Conservation (phyloP, 768 basidiomycete species). For the Boletus rufocinnamomeus region DNA sequence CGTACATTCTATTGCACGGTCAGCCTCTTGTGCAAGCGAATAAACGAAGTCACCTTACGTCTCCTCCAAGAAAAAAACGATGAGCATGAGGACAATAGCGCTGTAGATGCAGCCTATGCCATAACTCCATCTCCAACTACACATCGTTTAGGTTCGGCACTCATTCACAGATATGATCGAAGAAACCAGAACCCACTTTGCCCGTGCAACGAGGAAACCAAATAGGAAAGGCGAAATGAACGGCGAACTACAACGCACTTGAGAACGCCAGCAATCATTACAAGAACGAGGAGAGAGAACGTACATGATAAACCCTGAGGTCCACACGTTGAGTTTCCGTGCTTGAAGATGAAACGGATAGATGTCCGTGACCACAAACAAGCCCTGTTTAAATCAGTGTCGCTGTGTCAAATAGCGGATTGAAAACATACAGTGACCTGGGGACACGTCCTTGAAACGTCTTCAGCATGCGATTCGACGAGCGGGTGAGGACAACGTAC, state of each 20-base stretch:
- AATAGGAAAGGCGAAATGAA: conserved; percentile 35
- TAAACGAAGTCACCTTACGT: conserved; percentile 38
- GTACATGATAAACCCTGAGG: conserved; percentile 53
- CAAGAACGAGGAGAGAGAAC: conserved; percentile 40
- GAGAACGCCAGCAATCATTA: conserved; percentile 24
- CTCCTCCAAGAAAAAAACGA: conserved; percentile 50
- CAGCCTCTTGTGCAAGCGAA: background rate
- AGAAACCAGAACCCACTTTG: conserved; percentile 23
- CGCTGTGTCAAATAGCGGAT: background rate
- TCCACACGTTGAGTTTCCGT: conserved; percentile 54
- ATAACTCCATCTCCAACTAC: conserved; percentile 54
- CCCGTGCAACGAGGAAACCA: conserved; percentile 31
- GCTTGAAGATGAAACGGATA: conserved; percentile 58
- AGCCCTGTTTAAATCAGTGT: conserved; percentile 32
- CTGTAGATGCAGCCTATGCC: conserved; percentile 52
- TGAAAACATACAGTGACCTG: conserved; percentile 44
- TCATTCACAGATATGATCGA: no score
- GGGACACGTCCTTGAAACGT: conserved; percentile 44
- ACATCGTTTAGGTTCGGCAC: background rate
- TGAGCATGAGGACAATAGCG: conserved; percentile 46
- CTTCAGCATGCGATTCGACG: background rate
- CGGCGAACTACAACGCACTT: conserved; percentile 34
- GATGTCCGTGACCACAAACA: conserved; percentile 50
- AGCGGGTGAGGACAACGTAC: conserved; percentile 13
- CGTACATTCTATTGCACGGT: conserved; percentile 43